Conservation (phyloP, 73 alveolate genomes). For the Paraurostyla sp. region DNA sequence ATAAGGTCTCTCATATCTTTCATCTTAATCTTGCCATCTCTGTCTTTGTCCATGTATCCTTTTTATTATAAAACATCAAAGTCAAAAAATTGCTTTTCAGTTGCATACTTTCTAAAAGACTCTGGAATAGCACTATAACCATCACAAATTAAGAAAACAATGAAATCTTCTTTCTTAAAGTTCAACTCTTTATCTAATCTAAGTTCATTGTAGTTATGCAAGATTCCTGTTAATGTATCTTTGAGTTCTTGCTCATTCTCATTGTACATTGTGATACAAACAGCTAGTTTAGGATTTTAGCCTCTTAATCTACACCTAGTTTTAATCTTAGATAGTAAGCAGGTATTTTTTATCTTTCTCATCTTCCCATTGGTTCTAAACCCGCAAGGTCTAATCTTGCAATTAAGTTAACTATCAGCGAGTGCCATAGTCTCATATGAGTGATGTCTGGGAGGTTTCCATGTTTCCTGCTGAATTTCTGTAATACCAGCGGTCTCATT, state of each 20-base stretch:
- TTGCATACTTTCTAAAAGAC: slow-evolving; percentile 8
- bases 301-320: no score
- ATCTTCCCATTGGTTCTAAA: slow-evolving; percentile 8
- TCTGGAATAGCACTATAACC: not conserved
- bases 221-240: not conserved
- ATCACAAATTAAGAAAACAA: not conserved
- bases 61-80: not conserved
- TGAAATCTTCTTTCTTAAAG: not conserved
- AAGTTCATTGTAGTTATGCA: not conserved
- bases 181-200: not conserved
- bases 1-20: not conserved
- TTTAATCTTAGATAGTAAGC: not conserved
- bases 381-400: slow-evolving; percentile 1
- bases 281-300: slow-evolving; percentile 12
- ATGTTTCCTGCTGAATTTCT: not conserved
- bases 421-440: not conserved
- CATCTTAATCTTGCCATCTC: not conserved
- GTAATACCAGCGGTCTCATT: no score
- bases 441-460: not conserved
- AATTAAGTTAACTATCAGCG: not conserved
- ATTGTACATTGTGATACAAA: no score
- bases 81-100: slow-evolving; percentile 38
- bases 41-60: not conserved
- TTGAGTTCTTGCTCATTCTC: slow-evolving; percentile 44
- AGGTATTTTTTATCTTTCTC: not conserved